A percentile compares a stretch with the other conserved stretches of the same genome.
These are phyloP conservation scores for Pseudopyricularia javanii DNA, from an alignment of 2,329 filamentous ascomycete genomes.

Conservation along the genomic window DNA sequence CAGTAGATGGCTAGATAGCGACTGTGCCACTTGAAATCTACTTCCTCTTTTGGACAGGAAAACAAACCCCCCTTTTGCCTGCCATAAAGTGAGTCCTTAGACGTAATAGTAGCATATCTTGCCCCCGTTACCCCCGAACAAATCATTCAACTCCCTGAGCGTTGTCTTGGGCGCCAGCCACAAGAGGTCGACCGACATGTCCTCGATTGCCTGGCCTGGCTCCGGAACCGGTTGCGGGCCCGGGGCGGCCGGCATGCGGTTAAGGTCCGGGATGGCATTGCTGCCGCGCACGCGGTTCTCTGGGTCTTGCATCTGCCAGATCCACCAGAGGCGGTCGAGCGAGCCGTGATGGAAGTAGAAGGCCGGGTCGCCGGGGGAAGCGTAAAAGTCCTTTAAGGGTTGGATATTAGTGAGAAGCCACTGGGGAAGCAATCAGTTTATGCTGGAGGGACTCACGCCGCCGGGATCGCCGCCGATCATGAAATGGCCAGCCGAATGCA, in stretches of 20 bases:
- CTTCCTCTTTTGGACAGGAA: no score
- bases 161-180: constrained; percentile 10
- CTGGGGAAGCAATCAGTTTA: constrained; percentile 12
- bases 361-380: constrained; percentile 21
- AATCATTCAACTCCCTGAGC: background rate
- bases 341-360: constrained; percentile 21
- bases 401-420: background rate
- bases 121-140: background rate
- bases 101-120: no score
- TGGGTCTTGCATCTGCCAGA: constrained; percentile 22
- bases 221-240: constrained; percentile 8
- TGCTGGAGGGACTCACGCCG: background rate
- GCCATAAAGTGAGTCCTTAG: no score
- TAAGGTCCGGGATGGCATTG: constrained; percentile 19
- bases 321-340: constrained; percentile 20
- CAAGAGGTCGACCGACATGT: constrained; percentile 12
- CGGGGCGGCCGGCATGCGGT: constrained; percentile 17
- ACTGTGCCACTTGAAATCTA: no score
- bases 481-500: constrained; percentile 16
- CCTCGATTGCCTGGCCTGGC: constrained; percentile 5
- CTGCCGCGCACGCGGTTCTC: constrained; percentile 14
- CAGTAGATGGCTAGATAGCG: no score
- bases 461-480: constrained; percentile 3
- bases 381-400: constrained; percentile 8
- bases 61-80: no score